Base-by-base conservation (phyloP, 2,329 filamentous ascomycete species). In the Ophiocordyceps camponoti-leonardi region DNA sequence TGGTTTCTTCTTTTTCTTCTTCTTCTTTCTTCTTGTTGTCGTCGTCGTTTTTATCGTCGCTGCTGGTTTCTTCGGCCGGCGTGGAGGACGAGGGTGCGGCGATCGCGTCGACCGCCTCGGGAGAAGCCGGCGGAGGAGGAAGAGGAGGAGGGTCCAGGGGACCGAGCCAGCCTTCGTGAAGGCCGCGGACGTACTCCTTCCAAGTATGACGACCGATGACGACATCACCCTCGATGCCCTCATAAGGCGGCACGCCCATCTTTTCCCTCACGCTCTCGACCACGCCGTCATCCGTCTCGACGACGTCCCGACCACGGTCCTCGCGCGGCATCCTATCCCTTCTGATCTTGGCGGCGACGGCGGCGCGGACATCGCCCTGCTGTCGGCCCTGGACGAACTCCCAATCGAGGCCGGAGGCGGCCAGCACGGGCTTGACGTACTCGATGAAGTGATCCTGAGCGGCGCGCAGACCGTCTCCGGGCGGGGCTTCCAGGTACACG, bases 111-210 rank as follows among this genome's bases (percentile, higher is more conserved):
- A 28, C 18, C 49, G 49, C 14, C 5, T 33, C 16, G 8, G n/a
- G 8, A 10, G 35, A 35, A 16, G 31, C 13, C n/a, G n/a, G n/a
- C n/a, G n/a, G n/a, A n/a, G n/a, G n/a, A n/a, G 31, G 35, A 4
- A 37, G 10, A n/a, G 59, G 55, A 2, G 83, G 82, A 46, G 77
- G 64, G 48, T 82, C 76, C 41, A 94, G 67, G 8, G 92, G 87
- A 0, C 92, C 90, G 22, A 98, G 67, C 90, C 92, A 98, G 46
- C 92, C 92, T 64, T 98, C 92, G 60, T 98, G 92, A 52, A 96
- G 59, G 42, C 92, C 92, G 48, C 88, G 75, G 22, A 96, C 69
- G 61, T 96, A 98, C 64, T 98, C 92, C 66, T 95, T 98, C 92
- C 92, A 98, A 11, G 90, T 81, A 59, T 95, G 84, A 47, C 90